Conservation (phyloP, 108 stramenopile species). For the Thalassiosira profunda region DNA sequence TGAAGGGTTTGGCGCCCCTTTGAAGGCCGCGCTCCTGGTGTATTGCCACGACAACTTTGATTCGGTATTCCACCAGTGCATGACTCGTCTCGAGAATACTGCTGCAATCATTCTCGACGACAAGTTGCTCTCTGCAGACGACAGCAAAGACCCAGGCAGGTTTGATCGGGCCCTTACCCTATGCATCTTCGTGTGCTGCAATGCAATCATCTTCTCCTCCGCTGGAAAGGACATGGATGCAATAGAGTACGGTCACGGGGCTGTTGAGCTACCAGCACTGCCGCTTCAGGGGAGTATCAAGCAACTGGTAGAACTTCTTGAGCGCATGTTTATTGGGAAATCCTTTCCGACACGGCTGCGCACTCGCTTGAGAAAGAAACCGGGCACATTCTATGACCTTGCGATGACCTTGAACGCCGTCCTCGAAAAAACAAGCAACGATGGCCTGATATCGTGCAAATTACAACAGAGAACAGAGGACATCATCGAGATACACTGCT, state of each 20-base stretch:
- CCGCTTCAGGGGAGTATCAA: slow-evolving; percentile 19
- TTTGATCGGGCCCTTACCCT: slow-evolving; percentile 12
- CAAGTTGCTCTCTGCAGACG: not conserved
- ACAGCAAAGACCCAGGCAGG: not conserved
- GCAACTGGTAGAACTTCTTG: no score
- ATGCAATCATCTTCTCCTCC: slow-evolving; percentile 17
- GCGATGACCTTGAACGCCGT: not conserved
- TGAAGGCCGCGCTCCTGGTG: slow-evolving; percentile 6
- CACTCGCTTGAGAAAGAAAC: no score
- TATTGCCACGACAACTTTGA: slow-evolving; percentile 28
- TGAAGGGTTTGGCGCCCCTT: slow-evolving; percentile 17
- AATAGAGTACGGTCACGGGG: not conserved
- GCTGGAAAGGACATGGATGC: slow-evolving; percentile 8
- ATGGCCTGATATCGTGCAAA: not conserved
- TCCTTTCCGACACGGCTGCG: no score
- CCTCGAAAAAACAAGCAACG: not conserved
- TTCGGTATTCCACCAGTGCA: slow-evolving; percentile 10
- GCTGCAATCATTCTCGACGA: slow-evolving; percentile 5
- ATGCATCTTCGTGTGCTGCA: slow-evolving; percentile 19
- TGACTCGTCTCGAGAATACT: slow-evolving; percentile 15
- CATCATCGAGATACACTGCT: not conserved
- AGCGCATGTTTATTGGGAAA: no score
- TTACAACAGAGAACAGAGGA: slow-evolving; percentile 6
- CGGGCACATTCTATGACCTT: slow-evolving; percentile 3
- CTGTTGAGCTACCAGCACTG: slow-evolving; percentile 5